A percentile compares a stretch with the other conserved stretches of the same genome.
phyloP scores from a whole-genome alignment of 1,284 basidiomycete species.

The Moesziomyces antarcticus region DNA sequence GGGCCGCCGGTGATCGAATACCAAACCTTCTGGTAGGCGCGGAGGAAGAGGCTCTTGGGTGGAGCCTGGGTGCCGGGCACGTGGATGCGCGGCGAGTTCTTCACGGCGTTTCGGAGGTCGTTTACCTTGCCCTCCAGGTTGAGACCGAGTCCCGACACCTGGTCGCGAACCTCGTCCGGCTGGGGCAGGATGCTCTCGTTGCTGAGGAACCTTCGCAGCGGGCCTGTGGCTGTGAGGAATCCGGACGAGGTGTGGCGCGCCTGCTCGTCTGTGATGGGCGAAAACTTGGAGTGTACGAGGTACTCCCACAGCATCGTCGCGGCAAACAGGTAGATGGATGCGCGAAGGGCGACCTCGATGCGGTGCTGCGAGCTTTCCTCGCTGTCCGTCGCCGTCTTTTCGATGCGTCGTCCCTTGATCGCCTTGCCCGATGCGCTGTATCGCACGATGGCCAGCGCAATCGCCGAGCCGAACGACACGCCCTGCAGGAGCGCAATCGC shows the following conservation, averaged over 20 bases:
- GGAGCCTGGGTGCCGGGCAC: conserved; percentile 13
- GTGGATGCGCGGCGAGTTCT: conserved; percentile 18
- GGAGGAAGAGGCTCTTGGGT: conserved; percentile 31
- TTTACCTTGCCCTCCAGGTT: conserved; percentile 8
- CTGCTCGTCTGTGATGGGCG: conserved; percentile 26
- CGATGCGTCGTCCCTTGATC: conserved; percentile 44
- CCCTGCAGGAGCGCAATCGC: conserved; percentile 35
- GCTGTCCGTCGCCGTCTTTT: conserved; percentile 31
- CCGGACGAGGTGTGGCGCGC: conserved; percentile 24
- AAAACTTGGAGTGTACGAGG: conserved; percentile 43
- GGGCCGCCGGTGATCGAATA: conserved; percentile 16
- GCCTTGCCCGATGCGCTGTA: conserved; percentile 37
- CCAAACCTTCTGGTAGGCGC: conserved; percentile 22
- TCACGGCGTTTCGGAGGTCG: conserved; percentile 9
- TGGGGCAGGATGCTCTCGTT: conserved; percentile 39
- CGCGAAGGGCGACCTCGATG: conserved; percentile 32
- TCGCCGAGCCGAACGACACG: conserved; percentile 19
- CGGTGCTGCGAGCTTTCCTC: conserved; percentile 31
- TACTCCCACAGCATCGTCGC: conserved; percentile 44
- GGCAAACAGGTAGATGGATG: conserved; percentile 22
- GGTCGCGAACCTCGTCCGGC: conserved; percentile 8
- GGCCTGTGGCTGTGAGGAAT: conserved; percentile 27
- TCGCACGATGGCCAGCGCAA: conserved; percentile 35
- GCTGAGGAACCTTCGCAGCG: conserved; percentile 33
- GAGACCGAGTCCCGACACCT: conserved; percentile 23